These are phyloP conservation scores for Suillus lakei DNA, from an alignment of 768 basidiomycete genomes.

Conservation along the genomic window DNA sequence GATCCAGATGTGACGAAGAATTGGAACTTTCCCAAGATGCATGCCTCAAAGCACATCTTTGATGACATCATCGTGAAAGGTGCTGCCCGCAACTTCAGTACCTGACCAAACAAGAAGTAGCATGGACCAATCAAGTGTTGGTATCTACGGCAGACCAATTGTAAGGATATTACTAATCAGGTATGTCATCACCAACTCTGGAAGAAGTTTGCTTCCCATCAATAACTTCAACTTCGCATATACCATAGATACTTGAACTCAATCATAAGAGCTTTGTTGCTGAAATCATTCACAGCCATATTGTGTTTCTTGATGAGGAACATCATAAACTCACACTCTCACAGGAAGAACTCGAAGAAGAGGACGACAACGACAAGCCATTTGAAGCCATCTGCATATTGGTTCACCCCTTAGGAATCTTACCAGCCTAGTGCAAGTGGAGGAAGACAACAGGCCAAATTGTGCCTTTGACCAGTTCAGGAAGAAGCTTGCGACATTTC, in stretches of 20 bases:
- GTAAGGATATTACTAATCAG: not conserved
- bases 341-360: not conserved
- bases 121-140: not conserved
- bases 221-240: not conserved
- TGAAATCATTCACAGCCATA: not conserved
- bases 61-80: not conserved
- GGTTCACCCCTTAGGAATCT: not conserved
- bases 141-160: not conserved
- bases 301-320: not conserved
- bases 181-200: not conserved
- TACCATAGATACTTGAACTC: not conserved
- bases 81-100: not conserved
- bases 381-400: not conserved
- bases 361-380: not conserved
- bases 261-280: not conserved
- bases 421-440: not conserved
- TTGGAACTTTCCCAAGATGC: slow-evolving; percentile 8
- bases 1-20: not conserved
- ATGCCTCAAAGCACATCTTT: not conserved
- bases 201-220: not conserved
- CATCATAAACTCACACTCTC: not conserved
- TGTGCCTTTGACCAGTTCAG: slow-evolving; percentile 6
- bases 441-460: slow-evolving; percentile 5
- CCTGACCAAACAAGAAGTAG: not conserved
- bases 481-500: slow-evolving; percentile 8